phyloP scores from a whole-genome alignment of 2,329 filamentous ascomycete species.

The Byssoonygena ceratinophila region DNA sequence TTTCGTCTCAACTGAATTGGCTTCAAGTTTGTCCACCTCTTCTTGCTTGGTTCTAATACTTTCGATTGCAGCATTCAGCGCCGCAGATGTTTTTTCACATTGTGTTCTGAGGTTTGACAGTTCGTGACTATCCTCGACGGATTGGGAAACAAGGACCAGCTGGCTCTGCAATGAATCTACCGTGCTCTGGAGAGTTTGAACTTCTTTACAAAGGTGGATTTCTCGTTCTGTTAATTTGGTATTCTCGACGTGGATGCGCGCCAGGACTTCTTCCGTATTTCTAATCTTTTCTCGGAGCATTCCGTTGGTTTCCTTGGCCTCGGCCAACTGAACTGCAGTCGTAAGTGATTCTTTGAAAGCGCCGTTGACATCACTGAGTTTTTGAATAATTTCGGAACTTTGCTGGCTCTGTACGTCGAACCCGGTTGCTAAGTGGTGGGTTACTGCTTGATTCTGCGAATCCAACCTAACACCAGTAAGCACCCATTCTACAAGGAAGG shows the following conservation, averaged over 20 bases:
- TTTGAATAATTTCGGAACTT: conserved; percentile 11
- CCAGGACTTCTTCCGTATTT: conserved; percentile 17
- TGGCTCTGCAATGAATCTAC: conserved; percentile 20
- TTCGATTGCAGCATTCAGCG: conserved; percentile 17
- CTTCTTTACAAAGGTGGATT: conserved; percentile 23
- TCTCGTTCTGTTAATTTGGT: conserved; percentile 16
- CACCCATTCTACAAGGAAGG: background rate
- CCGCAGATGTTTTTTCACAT: conserved; percentile 19
- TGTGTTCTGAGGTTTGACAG: conserved; percentile 22
- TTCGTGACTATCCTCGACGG: conserved; percentile 17
- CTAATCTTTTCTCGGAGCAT: conserved; percentile 19
- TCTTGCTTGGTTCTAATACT: conserved; percentile 18
- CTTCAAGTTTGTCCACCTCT: conserved; percentile 17
- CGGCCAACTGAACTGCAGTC: conserved; percentile 19
- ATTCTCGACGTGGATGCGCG: conserved; percentile 5
- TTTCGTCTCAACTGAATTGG: conserved; percentile 19
- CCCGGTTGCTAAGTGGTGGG: conserved; percentile 15
- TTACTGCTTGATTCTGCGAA: conserved; percentile 15
- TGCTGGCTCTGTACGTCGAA: conserved; percentile 15
- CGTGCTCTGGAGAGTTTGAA: conserved; percentile 21
- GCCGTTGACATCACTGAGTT: conserved; percentile 15
- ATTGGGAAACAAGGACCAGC: conserved; percentile 13
- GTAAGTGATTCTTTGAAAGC: conserved; percentile 13
- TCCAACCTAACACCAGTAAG: conserved; percentile 20
- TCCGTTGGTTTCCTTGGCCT: conserved; percentile 17